Evolutionary conservation across 768 basidiomycete species (phyloP), one percentile per base, ranked within the genome.

Genomic region (Leccinum subtestaceum): DNA sequence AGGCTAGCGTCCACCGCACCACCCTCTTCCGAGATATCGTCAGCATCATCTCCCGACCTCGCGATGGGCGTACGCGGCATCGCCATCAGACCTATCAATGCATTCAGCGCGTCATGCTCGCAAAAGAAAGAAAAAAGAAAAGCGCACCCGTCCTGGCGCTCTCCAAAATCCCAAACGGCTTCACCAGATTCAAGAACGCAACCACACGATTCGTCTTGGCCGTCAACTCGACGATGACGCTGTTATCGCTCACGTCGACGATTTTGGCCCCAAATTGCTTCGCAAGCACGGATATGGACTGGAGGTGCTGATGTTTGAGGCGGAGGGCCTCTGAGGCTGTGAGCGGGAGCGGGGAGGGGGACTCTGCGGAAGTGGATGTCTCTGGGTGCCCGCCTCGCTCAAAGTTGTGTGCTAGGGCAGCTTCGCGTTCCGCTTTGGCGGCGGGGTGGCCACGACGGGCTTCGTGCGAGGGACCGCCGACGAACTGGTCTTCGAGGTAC

Each of bases 11-110:
- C 97, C 46, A 99, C 81, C n/a, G 76, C 75, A 48, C 79, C 86
- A 23, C 68, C 73, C 50, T 81, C 85, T 23, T 81, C 83, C 25
- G 76, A 74, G 4, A 71, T 72, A 12, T 80, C 78, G 13, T 85
- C 88, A 13, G 85, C 85, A 6, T 86, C 85, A 5, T 86, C 85
- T 1, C 74, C 67, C 25, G 78, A 73, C 55, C 80, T 77, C 15
- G 83, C 72, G 67, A 98, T 90, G 2, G 96, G 95, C 5, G 97
- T 97, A 60, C 97, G 85, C 4, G 97, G 97, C 91, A 99, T 97
- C 6, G 92, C 95, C 96, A 99, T 99, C 40, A 92, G 77, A 70
- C 95, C 95, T 96, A 61, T 5, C 32, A 27, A 29, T 36, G 38
- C 15, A 40, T 13, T 58, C 32, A 23, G 17, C 34, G 47, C 51